Evolutionary conservation across 1,139 yeast genomes (phyloP), one percentile per base, ranked within the genome.

Genomic region (Kodamaea suecica): DNA sequence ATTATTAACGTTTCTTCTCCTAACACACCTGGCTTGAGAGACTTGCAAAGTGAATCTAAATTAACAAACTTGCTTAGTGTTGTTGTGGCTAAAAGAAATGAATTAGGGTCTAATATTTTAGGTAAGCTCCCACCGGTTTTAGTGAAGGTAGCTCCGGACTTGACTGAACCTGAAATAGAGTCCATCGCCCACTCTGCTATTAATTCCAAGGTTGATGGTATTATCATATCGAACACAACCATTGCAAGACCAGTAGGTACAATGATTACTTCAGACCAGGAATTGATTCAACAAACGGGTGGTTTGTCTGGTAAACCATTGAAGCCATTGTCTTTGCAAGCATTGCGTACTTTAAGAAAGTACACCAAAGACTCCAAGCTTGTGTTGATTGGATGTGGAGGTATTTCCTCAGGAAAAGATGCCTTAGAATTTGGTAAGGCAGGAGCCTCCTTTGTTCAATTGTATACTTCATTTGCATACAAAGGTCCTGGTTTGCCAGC

Each of bases 1-100:
- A 92, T 90, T 26, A 75, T 90, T 44, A 90, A 90, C 52, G 96
- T 90, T n/a, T 87, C 96, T 0, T 84, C 95, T 33, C 98, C 98
- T 41, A 90, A 90, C 56, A 92, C 97, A 1, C 97, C 97, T 2
- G 97, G 97, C 2, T 71, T 90, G 45, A 77, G 97, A 52, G 87
- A 81, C 47, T 72, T 90, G 45, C 98, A 90, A 63, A 76, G 67
- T 41, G 95, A 86, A 50, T 72, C 70, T 42, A 84, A 83, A 55
- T 71, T 90, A 40, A 76, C 87, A 7, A 69, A 70, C 27, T 66
- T 90, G 47, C 69, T 90, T 47, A 63, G 75, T 3, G 66, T 80
- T n/a, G 84, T 83, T 29, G 83, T 81, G 7, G 53, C 61, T 1
- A 82, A 79, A 52, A 71, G 90, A 57, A 65, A 81, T 43, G 43